A percentile compares a stretch with the other conserved stretches of the same genome.
phyloP scores from a whole-genome alignment of 2,329 filamentous ascomycete genomes.

The Colletotrichum sp. region DNA sequence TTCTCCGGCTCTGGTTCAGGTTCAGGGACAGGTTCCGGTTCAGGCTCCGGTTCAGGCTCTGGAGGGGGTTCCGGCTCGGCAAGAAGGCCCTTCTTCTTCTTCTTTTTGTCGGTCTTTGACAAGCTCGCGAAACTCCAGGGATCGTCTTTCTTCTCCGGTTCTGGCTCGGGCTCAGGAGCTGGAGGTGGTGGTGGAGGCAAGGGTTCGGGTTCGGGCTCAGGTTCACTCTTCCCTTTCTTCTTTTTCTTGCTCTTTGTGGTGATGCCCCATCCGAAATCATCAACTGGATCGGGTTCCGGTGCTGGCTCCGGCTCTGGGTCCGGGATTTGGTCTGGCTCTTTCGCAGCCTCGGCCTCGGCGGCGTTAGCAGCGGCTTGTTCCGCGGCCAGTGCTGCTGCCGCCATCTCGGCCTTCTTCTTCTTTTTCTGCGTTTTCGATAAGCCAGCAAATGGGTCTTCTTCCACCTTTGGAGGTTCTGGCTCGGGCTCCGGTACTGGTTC shows the following conservation, averaged over 20 bases:
- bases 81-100: constrained; percentile 36
- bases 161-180: constrained; percentile 26
- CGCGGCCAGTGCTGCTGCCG: constrained; percentile 1
- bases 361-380: not conserved
- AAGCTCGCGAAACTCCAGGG: constrained; percentile 25
- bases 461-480: constrained; percentile 31
- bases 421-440: constrained; percentile 34
- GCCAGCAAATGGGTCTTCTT: constrained; percentile 34
- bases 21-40: constrained; percentile 23
- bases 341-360: not conserved
- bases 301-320: constrained; percentile 7
- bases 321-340: constrained; percentile 15
- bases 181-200: constrained; percentile 12
- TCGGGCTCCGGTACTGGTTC: constrained; percentile 25
- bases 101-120: constrained; percentile 43
- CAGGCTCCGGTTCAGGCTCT: constrained; percentile 20
- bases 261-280: constrained; percentile 22
- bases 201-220: constrained; percentile 12
- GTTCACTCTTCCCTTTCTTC: constrained; percentile 24
- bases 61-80: constrained; percentile 23
- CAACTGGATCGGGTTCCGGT: constrained; percentile 11
- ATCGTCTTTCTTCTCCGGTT: constrained; percentile 21
- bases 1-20: constrained; percentile 17
- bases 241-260: constrained; percentile 36
- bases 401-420: constrained; percentile 27